Conservation (phyloP, 306 rosid species). For the Malus asiatica region DNA sequence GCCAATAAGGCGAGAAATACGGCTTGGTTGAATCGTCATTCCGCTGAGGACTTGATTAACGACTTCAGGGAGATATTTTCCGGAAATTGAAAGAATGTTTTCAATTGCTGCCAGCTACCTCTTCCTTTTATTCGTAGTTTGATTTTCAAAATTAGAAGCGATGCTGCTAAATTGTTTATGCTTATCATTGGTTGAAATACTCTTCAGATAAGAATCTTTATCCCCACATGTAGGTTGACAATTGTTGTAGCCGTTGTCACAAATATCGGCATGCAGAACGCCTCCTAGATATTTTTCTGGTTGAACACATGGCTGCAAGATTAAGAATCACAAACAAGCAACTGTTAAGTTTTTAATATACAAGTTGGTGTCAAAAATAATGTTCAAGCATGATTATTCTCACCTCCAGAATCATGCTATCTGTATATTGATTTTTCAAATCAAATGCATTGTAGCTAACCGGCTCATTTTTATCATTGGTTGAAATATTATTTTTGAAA, state of each 20-base stretch:
- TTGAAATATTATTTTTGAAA: no score
- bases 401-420: no score
- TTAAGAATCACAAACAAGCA: constrained; percentile 5
- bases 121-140: background rate
- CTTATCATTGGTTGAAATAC: background rate
- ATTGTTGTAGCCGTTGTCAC: background rate
- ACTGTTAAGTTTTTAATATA: background rate
- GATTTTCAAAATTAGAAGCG: background rate
- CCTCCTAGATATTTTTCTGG: background rate
- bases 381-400: no score
- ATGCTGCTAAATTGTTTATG: background rate
- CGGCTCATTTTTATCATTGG: no score
- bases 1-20: background rate
- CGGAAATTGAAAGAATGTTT: background rate
- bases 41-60: background rate
- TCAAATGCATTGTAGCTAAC: no score
- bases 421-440: no score
- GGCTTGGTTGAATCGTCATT: background rate
- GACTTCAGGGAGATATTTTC: background rate
- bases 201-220: background rate
- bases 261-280: no score
- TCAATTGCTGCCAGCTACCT: background rate
- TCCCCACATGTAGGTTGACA: background rate
- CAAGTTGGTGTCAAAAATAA: no score
- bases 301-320: background rate